Evolutionary conservation across 306 rosid genomes (phyloP).

Genomic region (Delonix regia): DNA sequence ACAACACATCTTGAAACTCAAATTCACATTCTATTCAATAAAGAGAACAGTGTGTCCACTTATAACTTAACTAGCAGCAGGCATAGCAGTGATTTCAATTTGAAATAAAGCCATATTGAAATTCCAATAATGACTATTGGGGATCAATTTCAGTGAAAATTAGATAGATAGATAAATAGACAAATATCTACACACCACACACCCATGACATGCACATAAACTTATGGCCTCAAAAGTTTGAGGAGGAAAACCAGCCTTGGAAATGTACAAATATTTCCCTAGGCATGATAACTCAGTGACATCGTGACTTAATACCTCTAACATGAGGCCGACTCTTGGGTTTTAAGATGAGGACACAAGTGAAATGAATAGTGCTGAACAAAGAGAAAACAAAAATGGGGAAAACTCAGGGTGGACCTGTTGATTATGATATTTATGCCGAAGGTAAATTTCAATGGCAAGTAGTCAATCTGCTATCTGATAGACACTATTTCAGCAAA

Average conservation of each 20-base stretch:
- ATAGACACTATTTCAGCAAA: slow-evolving; percentile 1
- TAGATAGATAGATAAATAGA: background rate
- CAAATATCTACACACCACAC: background rate
- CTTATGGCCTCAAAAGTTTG: background rate
- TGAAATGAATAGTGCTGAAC: background rate
- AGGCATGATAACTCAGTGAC: background rate
- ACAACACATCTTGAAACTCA: background rate
- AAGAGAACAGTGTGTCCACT: background rate
- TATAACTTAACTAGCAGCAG: background rate
- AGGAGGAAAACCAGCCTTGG: background rate
- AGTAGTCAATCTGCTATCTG: background rate
- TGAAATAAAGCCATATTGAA: background rate
- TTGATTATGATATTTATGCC: background rate
- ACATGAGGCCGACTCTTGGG: background rate
- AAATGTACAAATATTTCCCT: background rate
- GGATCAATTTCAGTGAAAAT: background rate
- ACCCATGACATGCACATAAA: background rate
- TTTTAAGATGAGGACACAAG: background rate
- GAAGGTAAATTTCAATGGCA: background rate
- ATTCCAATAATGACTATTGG: background rate
- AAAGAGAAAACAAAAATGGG: background rate
- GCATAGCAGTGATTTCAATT: background rate
- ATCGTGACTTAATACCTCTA: background rate
- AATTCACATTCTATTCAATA: background rate
- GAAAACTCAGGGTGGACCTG: background rate